Conservation (phyloP, 768 basidiomycete genomes). For the Amanita brunnescens region DNA sequence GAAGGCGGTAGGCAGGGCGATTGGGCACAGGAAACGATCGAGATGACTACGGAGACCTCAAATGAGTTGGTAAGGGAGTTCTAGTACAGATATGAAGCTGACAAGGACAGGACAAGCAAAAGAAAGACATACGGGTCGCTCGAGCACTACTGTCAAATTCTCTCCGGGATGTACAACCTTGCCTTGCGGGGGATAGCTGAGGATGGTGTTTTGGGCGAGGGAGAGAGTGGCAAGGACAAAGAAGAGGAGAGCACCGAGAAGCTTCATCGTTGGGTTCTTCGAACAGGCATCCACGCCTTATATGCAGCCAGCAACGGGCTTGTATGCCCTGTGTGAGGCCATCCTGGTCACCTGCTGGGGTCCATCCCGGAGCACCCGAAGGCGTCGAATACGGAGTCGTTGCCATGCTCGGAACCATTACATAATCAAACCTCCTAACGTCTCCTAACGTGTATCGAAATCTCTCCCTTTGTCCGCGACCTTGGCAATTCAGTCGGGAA, state of each 20-base stretch:
- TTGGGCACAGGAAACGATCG: slow-evolving; percentile 26
- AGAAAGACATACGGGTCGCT: slow-evolving; percentile 32
- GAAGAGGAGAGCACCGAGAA: neutral
- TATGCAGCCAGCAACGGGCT: too few species aligned
- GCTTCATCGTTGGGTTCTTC: slow-evolving; percentile 2
- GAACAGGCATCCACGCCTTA: too few species aligned
- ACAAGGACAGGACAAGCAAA: neutral
- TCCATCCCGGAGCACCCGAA: too few species aligned
- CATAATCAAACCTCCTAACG: too few species aligned
- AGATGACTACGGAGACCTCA: slow-evolving; percentile 40
- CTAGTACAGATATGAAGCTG: slow-evolving; percentile 14
- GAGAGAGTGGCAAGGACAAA: slow-evolving; percentile 18
- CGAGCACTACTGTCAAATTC: slow-evolving; percentile 34
- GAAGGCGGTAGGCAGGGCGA: slow-evolving; percentile 15
- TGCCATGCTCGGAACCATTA: too few species aligned
- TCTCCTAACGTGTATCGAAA: too few species aligned
- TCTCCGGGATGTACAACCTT: slow-evolving; percentile 27
- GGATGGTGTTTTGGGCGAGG: slow-evolving; percentile 31
- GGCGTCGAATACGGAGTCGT: too few species aligned
- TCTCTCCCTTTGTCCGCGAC: slow-evolving; percentile 76
- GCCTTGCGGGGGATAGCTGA: slow-evolving; percentile 32
- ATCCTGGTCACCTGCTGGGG: too few species aligned
- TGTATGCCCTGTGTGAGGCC: too few species aligned
- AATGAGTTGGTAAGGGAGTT: slow-evolving; percentile 26
- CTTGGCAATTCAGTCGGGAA: slow-evolving; percentile 75